Evolutionary conservation across 129 eudicot species (phyloP), one percentile per base, ranked within the genome.

Genomic region (Flaveria sonorensis): DNA sequence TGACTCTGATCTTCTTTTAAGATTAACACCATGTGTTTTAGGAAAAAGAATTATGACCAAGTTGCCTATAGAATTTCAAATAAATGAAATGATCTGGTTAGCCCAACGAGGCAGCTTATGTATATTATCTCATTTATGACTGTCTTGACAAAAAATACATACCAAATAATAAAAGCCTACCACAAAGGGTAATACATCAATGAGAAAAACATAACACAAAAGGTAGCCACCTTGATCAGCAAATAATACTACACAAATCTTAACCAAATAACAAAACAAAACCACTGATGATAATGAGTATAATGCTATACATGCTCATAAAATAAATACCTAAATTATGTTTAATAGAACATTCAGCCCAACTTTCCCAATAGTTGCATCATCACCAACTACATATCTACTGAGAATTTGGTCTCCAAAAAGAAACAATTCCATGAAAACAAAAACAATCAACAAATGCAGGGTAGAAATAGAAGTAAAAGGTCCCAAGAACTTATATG

Each of bases 391-490:
- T 51, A 40, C 75, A 69, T 46, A 77, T 60, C 82, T 60, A 78
- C 8, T 32, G 71, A 42, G 63, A 70, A 78, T 57, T 59, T 47
- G 53, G 64, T 78, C 66, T 24, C 64, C 36, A 56, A 75, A 60
- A 71, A 80, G 57, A 74, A 45, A 21, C 19, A 81, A 20, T 47
- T 60, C 73, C 66, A 73, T 82, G 74, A 76, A 71, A 71, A 70
- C 21, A 63, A 79, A 75, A 81, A 47, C 71, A 68, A 76, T 64
- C 14, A 81, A 81, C 51, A 62, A 81, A 74, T 65, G 74, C 47
- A 74, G 52, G 61, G 66, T 74, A 43, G 14, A 51, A 67, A 32
- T 56, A 83, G n/a, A 76, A 79, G 77, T 74, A 59, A 52, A 39
- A 47, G 56, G 42, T 3, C 60, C 69, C 50, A 40, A 59, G 63